phyloP scores from a whole-genome alignment of 768 basidiomycete genomes.

The Lyophyllum semitale region DNA sequence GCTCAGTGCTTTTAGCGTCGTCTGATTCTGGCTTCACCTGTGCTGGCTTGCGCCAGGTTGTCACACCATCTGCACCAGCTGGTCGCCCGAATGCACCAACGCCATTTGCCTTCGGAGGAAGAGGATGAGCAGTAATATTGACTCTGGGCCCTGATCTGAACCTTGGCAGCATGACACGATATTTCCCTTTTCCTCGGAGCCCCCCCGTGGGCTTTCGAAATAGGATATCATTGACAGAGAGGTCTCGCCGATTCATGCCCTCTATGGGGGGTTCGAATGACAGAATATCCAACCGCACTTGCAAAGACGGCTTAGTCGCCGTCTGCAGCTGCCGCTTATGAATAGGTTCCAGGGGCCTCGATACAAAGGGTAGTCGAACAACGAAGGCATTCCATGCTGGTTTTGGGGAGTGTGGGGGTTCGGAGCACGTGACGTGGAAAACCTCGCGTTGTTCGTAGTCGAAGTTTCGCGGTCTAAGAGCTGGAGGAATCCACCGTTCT shows the following conservation, averaged over 20 bases:
- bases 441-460: constrained; percentile 44
- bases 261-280: constrained; percentile 74
- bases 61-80: constrained; percentile 38
- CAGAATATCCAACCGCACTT: constrained; percentile 62
- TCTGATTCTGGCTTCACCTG: constrained; percentile 19
- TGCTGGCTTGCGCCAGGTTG: constrained; percentile 47
- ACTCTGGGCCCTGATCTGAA: constrained; percentile 29
- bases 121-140: constrained; percentile 26
- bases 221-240: constrained; percentile 65
- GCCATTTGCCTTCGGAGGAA: constrained; percentile 24
- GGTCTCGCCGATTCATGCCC: constrained; percentile 60
- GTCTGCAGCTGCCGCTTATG: constrained; percentile 48
- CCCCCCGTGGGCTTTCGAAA: constrained; percentile 46
- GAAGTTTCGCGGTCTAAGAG: constrained; percentile 40
- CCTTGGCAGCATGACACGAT: constrained; percentile 44
- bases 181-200: constrained; percentile 41
- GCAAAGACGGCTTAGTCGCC: constrained; percentile 38
- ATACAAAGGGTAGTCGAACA: constrained; percentile 51
- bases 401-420: constrained; percentile 51
- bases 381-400: constrained; percentile 36
- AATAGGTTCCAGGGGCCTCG: constrained; percentile 44
- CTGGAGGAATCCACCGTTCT: constrained; percentile 63
- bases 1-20: constrained; percentile 17
- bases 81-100: constrained; percentile 44
- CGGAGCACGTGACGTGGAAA: constrained; percentile 46